Evolutionary conservation across 1,284 basidiomycete genomes (phyloP).

Genomic region (Pholiota adiposa): DNA sequence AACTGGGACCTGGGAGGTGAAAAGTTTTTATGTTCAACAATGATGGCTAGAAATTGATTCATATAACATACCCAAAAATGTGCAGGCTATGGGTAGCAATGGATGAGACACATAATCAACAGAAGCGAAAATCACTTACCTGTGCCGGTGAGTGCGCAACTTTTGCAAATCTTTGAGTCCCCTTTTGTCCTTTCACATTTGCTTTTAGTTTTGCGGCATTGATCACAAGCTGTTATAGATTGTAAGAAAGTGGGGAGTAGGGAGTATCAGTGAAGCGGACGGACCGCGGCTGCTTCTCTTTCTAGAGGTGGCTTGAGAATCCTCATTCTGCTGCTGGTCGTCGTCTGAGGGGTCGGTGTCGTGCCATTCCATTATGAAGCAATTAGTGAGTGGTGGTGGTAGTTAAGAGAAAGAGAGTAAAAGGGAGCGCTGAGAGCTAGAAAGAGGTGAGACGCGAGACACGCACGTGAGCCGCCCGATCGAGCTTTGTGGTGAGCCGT

Average conservation of each 20-base stretch:
- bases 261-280: constrained; percentile 7
- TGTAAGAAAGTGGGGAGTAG: constrained; percentile 6
- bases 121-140: constrained; percentile 42
- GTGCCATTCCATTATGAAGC: constrained; percentile 49
- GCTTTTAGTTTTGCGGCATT: constrained; percentile 85
- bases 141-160: constrained; percentile 64
- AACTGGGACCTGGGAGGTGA: constrained; percentile 65
- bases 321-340: constrained; percentile 45
- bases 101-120: constrained; percentile 21
- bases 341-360: constrained; percentile 66
- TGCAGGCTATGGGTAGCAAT: constrained; percentile 57
- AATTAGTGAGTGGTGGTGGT: constrained; percentile 20
- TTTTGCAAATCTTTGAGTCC: constrained; percentile 64
- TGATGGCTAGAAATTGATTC: neutral
- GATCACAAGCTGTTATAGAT: constrained; percentile 67
- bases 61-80: constrained; percentile 66
- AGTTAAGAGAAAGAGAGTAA: constrained; percentile 20
- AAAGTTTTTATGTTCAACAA: neutral
- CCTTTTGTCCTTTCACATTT: constrained; percentile 74
- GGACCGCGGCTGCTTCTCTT: constrained; percentile 75
- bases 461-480: constrained; percentile 12
- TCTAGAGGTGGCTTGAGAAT: constrained; percentile 42
- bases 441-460: constrained; percentile 17
- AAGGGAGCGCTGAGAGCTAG: constrained; percentile 16
- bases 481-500: neutral